Evolutionary conservation across 1,284 basidiomycete species (phyloP).

Genomic region (Apiotrichum gracile): DNA sequence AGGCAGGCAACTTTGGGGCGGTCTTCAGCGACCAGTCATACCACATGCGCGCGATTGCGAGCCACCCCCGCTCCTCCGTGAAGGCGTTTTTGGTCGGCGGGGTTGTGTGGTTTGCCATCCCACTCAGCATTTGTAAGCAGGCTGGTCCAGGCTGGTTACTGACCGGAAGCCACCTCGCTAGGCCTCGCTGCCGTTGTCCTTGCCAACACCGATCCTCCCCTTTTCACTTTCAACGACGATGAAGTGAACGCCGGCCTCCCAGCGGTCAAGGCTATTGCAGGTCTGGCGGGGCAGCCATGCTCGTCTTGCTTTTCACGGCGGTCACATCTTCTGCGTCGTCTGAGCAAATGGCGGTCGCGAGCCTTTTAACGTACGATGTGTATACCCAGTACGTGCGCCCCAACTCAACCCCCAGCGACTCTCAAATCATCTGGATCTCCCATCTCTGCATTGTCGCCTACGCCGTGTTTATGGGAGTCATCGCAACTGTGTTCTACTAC

Average conservation of each 20-base stretch:
- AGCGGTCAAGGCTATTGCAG: conserved; percentile 62
- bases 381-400: conserved; percentile 57
- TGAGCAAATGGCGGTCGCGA: conserved; percentile 79
- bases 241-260: conserved; percentile 79
- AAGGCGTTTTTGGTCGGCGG: conserved; percentile 85
- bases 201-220: conserved; percentile 48
- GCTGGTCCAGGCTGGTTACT: neutral
- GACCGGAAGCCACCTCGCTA: conserved; percentile 46
- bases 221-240: conserved; percentile 52
- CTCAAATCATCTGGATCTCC: conserved; percentile 55
- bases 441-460: conserved; percentile 58
- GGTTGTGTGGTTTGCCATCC: conserved; percentile 78
- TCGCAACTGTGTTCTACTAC: conserved; percentile 79
- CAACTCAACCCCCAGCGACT: conserved; percentile 56
- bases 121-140: conserved; percentile 51
- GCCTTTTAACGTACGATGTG: conserved; percentile 72
- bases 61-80: conserved; percentile 70
- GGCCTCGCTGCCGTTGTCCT: conserved; percentile 76
- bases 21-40: conserved; percentile 52
- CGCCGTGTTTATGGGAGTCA: conserved; percentile 70
- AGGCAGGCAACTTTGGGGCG: conserved; percentile 72
- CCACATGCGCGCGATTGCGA: conserved; percentile 79
- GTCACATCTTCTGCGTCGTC: conserved; percentile 85
- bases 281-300: conserved; percentile 56
- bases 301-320: conserved; percentile 48